A percentile compares a stretch with the other conserved stretches of the same genome.
phyloP scores from a whole-genome alignment of 441 rosid genomes.

The Pelargonium fulgidum region DNA sequence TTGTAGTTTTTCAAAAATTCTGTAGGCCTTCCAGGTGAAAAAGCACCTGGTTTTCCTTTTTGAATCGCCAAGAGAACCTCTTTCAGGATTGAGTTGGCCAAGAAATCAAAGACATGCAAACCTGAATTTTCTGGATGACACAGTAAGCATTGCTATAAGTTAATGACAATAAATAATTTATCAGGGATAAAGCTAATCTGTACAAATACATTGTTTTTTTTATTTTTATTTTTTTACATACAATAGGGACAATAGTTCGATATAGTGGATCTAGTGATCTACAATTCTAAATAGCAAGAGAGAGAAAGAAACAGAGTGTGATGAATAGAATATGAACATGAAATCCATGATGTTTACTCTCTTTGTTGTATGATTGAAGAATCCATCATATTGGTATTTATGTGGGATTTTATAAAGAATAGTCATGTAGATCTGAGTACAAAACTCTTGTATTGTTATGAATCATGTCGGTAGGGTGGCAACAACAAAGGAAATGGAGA shows the following conservation, averaged over 20 bases:
- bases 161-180: neutral
- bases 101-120: conserved; percentile 87
- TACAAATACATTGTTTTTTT: no score
- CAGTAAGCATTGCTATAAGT: conserved; percentile 11
- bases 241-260: neutral
- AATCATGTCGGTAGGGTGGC: neutral
- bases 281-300: neutral
- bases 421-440: neutral
- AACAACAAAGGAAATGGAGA: neutral
- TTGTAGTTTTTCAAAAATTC: conserved; percentile 88
- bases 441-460: neutral
- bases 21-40: conserved; percentile 95
- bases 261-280: neutral
- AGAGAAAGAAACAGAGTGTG: neutral
- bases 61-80: conserved; percentile 82
- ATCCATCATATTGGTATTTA: neutral
- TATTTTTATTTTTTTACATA: neutral
- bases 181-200: neutral
- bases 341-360: neutral
- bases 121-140: conserved; percentile 73
- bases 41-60: conserved; percentile 87
- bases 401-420: neutral
- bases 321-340: conserved; percentile 10
- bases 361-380: neutral
- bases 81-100: conserved; percentile 91